Base-by-base conservation (phyloP, 352 stramenopile genomes). In the Globisporangium emineosum region DNA sequence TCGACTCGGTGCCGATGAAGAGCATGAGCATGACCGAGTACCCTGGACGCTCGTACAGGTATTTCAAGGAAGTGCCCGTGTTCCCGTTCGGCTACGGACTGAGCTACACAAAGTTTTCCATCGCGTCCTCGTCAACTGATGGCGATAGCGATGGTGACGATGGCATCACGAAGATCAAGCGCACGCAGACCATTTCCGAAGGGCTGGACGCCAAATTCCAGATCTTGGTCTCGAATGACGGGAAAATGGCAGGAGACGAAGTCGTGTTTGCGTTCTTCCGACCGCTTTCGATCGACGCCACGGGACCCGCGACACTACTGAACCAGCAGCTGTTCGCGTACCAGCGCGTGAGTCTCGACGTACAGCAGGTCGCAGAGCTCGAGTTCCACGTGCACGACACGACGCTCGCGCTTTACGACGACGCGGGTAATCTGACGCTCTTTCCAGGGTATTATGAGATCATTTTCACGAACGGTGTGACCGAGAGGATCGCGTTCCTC, bases 11-110 rank as follows among this genome's bases (percentile, higher is more conserved):
- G 12, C 57, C 82, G 9, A 94, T 96, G 80, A 90, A 83, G 70
- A 94, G 87, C 64, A 97, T 97, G 86, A 86, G 85, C 75, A 97
- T 98, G 90, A 96, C 86, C 37, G 69, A 78, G 59, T 89, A 87
- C 58, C 91, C 91, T 5, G 92, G 92, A 3, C 84, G 91, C 9
- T 96, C 90, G n/a, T 97, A 98, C 67, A 77, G 89, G 2, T 98
- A 97, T 68, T 98, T 88, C 76, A 94, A 88, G 60, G 90, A 92
- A 53, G 70, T 90, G 6, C 82, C 88, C 0, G 85, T 98, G 35
- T 95, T 96, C 52, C 80, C 88, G 8, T 98, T 98, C 65, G 93
- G 92, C 8, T 92, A 81, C 64, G 93, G 93, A 3, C 76, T 98
- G 40, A 96, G 83, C 57, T 98, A 98, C 77, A 96, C 92, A 3